Evolutionary conservation across 225 moss, liverwort and hornwort genomes (phyloP).

Genomic region (Ulota crispa): DNA sequence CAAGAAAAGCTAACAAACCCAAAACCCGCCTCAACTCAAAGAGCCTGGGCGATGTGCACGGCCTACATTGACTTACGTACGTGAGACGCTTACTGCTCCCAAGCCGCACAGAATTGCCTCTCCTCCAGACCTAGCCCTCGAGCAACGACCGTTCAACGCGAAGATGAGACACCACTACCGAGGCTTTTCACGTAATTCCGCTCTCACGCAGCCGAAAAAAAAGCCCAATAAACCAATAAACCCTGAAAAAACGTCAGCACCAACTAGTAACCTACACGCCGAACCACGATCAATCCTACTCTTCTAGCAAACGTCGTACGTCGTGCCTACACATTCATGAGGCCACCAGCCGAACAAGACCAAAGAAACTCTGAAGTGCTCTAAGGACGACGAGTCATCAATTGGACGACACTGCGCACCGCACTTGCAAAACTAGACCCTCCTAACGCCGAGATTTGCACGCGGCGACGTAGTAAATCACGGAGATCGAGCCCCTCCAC

Average conservation of each 20-base stretch:
- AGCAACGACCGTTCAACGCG: neutral
- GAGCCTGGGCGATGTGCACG: neutral
- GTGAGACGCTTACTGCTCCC: conserved; percentile 1
- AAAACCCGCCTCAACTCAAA: neutral
- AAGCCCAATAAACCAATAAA: neutral
- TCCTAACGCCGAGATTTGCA: neutral
- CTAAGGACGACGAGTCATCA: neutral
- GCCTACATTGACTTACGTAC: conserved; percentile 29
- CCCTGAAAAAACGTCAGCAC: neutral
- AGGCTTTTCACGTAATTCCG: neutral
- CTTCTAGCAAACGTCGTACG: neutral
- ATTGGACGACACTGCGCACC: neutral
- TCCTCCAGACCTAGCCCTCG: neutral
- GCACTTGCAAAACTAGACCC: neutral
- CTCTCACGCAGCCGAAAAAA: neutral
- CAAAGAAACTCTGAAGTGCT: neutral
- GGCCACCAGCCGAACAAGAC: neutral
- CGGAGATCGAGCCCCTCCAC: conserved; percentile 7
- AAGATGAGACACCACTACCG: neutral
- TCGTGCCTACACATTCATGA: neutral
- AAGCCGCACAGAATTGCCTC: neutral
- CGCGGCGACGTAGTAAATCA: neutral
- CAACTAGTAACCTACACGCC: neutral
- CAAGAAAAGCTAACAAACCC: neutral
- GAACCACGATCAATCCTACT: neutral